These are phyloP conservation scores for Hebeloma cylindrosporum DNA, from an alignment of 768 basidiomycete species.

Conservation along the genomic window DNA sequence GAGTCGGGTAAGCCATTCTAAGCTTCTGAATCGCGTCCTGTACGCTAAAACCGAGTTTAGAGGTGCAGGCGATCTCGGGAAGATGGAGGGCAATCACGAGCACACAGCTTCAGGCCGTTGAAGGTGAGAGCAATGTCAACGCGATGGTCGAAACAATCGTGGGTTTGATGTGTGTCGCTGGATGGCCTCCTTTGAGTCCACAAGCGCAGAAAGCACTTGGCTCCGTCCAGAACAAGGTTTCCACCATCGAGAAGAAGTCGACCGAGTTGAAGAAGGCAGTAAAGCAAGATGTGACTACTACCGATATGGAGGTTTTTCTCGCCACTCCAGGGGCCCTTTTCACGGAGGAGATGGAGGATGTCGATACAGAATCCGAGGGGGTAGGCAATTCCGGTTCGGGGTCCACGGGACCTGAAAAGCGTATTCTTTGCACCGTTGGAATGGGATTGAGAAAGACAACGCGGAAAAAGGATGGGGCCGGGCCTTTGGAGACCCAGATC, in stretches of 20 bases:
- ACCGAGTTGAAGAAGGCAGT: constrained; percentile 16
- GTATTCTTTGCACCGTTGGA: constrained; percentile 9
- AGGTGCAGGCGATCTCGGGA: constrained; percentile 46
- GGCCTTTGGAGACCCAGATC: background rate
- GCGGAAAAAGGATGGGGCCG: constrained; percentile 1
- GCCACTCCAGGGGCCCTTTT: constrained; percentile 10
- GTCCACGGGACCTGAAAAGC: background rate
- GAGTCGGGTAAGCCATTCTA: constrained; percentile 24
- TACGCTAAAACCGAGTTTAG: constrained; percentile 19
- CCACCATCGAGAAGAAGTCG: constrained; percentile 11
- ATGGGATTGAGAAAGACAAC: constrained; percentile 8
- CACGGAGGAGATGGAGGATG: constrained; percentile 23
- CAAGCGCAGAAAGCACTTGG: constrained; percentile 15
- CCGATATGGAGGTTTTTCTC: constrained; percentile 20
- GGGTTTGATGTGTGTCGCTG: constrained; percentile 15
- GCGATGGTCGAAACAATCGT: constrained; percentile 5
- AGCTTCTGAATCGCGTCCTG: background rate
- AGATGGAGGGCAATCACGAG: constrained; percentile 52
- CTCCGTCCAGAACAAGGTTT: constrained; percentile 13
- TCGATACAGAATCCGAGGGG: constrained; percentile 18
- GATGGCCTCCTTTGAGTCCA: constrained; percentile 14
- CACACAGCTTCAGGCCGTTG: no score
- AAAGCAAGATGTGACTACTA: constrained; percentile 22
- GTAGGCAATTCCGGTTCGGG: no score
- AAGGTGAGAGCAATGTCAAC: no score